Evolutionary conservation across 2,329 filamentous ascomycete species (phyloP), one percentile per base, ranked within the genome.

Genomic region (Sporothrix pallida): DNA sequence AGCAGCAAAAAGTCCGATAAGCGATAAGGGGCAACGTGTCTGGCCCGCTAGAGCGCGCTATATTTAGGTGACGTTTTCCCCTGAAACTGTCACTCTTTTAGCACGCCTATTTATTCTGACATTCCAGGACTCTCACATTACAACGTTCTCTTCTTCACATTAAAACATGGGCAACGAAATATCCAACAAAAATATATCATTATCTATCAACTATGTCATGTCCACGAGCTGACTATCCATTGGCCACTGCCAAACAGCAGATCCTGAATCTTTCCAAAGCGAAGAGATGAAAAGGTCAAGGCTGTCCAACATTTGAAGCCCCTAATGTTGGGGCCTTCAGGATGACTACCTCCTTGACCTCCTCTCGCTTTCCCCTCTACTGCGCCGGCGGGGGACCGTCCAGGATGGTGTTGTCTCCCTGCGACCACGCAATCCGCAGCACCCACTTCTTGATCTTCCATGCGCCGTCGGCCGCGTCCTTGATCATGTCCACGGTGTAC

Each of bases 371-470:
- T 26, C 23, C 60, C 26, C 37, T 65, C 17, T 37, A 56, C 52
- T 37, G 37, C 37, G 37, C 37, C n/a, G 60, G 60, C 37, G 60
- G 60, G 8, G 60, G 60, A 3, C 60, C 37, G 37, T 65, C 60
- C 60, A 65, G 37, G 60, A 63, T 63, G 31, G 60, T 44, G 15
- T 13, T 37, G 17, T 63, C 60, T 17, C 60, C 60, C 31, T 63
- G 31, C 1, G 60, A 15, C 60, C 60, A 63, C 2, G 17, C n/a
- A 37, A 63, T 44, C 15, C 44, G n/a, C 31, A 62, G 26, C 10
- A 62, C 6, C 58, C 58, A 62, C 58, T 62, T 62, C 58, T 62
- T 62, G 20, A 65, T 65, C 62, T 65, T 65, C 62, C 62, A 65
- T 10, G 12, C 37, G 10, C 62, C 58, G 5, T 42, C 62, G 9